Conservation (phyloP, 2,329 filamentous ascomycete species). For the Aureobasidium sp. region DNA sequence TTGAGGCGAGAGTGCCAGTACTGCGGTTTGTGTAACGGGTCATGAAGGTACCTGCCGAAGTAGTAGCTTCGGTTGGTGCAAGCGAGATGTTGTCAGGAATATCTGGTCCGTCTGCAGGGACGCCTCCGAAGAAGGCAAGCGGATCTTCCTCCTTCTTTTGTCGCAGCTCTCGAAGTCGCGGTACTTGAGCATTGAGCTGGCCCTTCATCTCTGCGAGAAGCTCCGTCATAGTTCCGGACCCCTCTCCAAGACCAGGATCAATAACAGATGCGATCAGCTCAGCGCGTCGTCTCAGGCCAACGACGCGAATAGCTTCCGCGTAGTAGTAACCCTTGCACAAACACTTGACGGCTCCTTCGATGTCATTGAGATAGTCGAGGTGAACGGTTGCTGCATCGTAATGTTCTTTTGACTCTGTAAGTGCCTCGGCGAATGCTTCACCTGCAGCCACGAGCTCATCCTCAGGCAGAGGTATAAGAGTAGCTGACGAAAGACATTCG, state of each 20-base stretch:
- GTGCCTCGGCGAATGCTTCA: slow-evolving; percentile 65
- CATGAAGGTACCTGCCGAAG: slow-evolving; percentile 70
- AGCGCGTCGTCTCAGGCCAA: slow-evolving; percentile 53
- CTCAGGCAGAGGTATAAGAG: slow-evolving; percentile 56
- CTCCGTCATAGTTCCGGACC: slow-evolving; percentile 76
- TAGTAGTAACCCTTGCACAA: slow-evolving; percentile 86
- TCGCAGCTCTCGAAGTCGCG: slow-evolving; percentile 75
- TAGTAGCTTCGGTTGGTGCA: slow-evolving; percentile 76
- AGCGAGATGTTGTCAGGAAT: slow-evolving; percentile 89
- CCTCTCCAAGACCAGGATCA: slow-evolving; percentile 72
- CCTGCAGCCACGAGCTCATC: slow-evolving; percentile 62
- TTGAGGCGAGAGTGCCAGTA: slow-evolving; percentile 62
- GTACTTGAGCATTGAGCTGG: slow-evolving; percentile 78
- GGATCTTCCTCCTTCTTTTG: slow-evolving; percentile 77
- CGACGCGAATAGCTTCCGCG: slow-evolving; percentile 76
- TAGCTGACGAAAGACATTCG: slow-evolving; percentile 76
- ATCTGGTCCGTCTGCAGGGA: slow-evolving; percentile 49
- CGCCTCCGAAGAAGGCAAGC: slow-evolving; percentile 73
- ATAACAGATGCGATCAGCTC: slow-evolving; percentile 62
- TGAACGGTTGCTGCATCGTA: slow-evolving; percentile 71
- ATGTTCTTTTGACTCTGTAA: slow-evolving; percentile 81
- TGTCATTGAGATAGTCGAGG: slow-evolving; percentile 69
- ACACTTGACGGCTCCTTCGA: slow-evolving; percentile 62
- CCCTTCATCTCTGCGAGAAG: slow-evolving; percentile 87
- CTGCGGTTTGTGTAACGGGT: slow-evolving; percentile 80